phyloP scores from a whole-genome alignment of 2,329 filamentous ascomycete species.

The Metarhizium brunneum region DNA sequence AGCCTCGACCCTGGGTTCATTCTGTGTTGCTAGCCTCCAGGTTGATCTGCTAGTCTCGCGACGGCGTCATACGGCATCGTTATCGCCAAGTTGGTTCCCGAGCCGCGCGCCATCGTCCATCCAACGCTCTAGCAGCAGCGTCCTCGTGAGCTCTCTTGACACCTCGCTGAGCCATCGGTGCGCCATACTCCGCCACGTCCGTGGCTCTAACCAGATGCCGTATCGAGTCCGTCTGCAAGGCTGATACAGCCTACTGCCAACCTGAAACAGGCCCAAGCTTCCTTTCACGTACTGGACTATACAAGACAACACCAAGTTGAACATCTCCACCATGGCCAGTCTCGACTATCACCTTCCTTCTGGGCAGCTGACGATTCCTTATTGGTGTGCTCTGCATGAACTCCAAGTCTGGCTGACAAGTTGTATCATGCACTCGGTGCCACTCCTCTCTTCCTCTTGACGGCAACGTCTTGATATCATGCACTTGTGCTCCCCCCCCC shows the following conservation, averaged over 20 bases:
- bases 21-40: no score
- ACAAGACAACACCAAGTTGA: slow-evolving; percentile 1
- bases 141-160: neutral
- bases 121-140: neutral
- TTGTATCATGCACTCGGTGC: neutral
- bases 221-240: slow-evolving; percentile 8
- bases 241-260: slow-evolving; percentile 8
- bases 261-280: slow-evolving; percentile 11
- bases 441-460: neutral
- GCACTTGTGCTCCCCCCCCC: neutral
- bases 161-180: neutral
- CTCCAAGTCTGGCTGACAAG: neutral
- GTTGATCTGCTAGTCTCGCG: neutral
- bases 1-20: no score
- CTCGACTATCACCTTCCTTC: neutral
- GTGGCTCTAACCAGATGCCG: slow-evolving; percentile 6
- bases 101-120: neutral
- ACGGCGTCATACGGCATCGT: neutral
- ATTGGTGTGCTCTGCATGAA: slow-evolving; percentile 16
- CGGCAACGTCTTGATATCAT: neutral
- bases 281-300: neutral
- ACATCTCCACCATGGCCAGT: no score
- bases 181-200: neutral
- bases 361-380: neutral
- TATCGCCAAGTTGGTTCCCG: no score